Base-by-base conservation (phyloP, 257 asterid genomes). In the Haberlea rhodopensis region DNA sequence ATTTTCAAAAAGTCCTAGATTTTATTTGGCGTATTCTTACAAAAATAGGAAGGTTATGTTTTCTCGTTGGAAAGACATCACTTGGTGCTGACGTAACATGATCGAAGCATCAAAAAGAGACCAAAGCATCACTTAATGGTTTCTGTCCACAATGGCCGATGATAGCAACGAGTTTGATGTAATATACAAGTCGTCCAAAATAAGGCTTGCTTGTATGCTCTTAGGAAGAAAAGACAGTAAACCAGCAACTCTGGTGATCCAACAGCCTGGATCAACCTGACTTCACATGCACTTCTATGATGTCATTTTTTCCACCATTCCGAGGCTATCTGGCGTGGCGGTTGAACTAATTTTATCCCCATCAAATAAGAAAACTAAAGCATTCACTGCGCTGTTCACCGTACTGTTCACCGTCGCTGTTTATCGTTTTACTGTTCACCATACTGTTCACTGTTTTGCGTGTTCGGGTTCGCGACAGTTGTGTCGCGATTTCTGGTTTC, bases 231-330 rank as follows among this genome's bases (percentile, higher is more conserved):
- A 10, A 37, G 48, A 37, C 13, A 3, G 48, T 3, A 37, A 37
- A 9, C n/a, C 48, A 37, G 48, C 48, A 13, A 37, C 48, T 2
- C 18, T 13, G n/a, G 18, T 13, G 48, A 37, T 10, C 48, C 18
- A 37, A 37, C 48, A 3, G 48, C 81, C 85, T 20, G 67, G 67
- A 69, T 84, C 78, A 82, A 26, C 76, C 77, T 63, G 79, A 77
- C 76, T 81, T 91, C 26, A 77, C 74, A 71, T 83, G 85, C 71
- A 86, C 96, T 77, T 91, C 96, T 37, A 91, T 74, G 48, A 87
- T 89, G 84, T 91, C 96, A 19, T n/a, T n/a, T 88, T 63, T 7
- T 91, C 96, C 80, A 88, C 98, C 98, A 91, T 85, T 26, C 75
- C 92, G 21, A 91, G 96, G 73, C 87, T 73, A 28, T 43, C 71